Base-by-base conservation (phyloP, 2,329 filamentous ascomycete genomes). In the Colletotrichum destructivum region DNA sequence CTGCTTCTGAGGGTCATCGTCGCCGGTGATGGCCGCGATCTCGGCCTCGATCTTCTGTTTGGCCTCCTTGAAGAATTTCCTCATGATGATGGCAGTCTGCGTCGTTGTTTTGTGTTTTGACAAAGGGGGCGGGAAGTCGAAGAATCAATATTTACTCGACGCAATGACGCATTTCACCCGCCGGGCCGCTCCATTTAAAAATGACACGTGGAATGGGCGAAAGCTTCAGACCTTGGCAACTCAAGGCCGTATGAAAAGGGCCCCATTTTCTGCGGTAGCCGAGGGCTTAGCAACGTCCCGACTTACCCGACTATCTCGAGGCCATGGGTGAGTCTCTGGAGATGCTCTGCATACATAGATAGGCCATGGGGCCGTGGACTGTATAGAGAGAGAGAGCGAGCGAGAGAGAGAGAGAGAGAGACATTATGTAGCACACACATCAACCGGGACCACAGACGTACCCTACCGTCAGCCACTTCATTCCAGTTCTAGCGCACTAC, bases 231-330 rank as follows among this genome's bases (percentile, higher is more conserved):
- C 69, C 31, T 72, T 72, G 69, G 69, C 69, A 42, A 42, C 12
- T 38, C 44, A 60, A 31, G 26, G 57, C 16, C 52, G 23, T 68
- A 11, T 38, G 49, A 21, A 23, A 49, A 21, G 12, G n/a, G 68
- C 49, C 68, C 68, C 68, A 51, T 67, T 7, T 31, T 8, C 59
- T 61, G 38, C 59, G 31, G 40, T 69, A 69, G 46, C 65, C 69
- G 69, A 64, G 69, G 61, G 65, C 69, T 72, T 69, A 72, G 69
- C 69, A 72, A 35, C 52, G 44, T 69, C 35, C 69, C 69, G 69
- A 46, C 52, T 69, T 72, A 72, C 40, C 69, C 69, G 69, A 18
- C 18, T 15, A 46, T 56, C 46, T 31, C 26, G 60, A n/a, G 18
- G 54, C 35, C 35, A 56, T 42, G 21, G 54, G 54, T 8, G n/a